phyloP scores from a whole-genome alignment of 2,329 filamentous ascomycete genomes.

The Epichloe aotearoae region DNA sequence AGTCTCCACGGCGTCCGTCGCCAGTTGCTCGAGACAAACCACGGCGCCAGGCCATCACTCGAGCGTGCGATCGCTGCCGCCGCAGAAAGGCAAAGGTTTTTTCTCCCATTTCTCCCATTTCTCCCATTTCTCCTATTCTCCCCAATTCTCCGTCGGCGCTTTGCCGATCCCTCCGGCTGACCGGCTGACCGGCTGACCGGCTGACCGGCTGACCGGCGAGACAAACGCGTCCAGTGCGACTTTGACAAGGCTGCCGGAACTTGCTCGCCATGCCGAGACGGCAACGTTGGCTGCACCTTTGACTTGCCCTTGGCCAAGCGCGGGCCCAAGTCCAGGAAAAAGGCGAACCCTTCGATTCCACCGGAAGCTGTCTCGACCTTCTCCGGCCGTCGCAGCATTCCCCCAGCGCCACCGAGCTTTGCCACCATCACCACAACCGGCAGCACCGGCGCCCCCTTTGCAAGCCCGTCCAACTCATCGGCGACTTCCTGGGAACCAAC shows the following conservation, averaged over 20 bases:
- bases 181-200: not conserved
- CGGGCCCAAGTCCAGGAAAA: constrained; percentile 23
- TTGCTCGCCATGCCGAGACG: constrained; percentile 21
- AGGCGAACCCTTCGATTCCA: constrained; percentile 7
- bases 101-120: not conserved
- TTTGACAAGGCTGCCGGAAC: constrained; percentile 10
- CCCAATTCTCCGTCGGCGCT: constrained; percentile 8
- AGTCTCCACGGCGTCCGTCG: constrained; percentile 9
- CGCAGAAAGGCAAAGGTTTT: constrained; percentile 23
- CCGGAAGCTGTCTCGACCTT: constrained; percentile 6
- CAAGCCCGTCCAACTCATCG: constrained; percentile 9
- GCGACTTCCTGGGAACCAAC: constrained; percentile 12
- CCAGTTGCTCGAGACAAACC: constrained; percentile 5
- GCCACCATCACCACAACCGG: not conserved
- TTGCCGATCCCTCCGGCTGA: not conserved
- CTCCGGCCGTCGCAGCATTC: constrained; percentile 3
- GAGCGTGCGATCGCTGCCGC: constrained; percentile 24
- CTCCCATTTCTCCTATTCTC: not conserved
- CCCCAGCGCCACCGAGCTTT: not conserved
- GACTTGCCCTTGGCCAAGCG: constrained; percentile 24
- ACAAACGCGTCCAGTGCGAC: constrained; percentile 14
- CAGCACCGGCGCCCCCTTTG: constrained; percentile 4
- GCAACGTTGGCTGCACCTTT: constrained; percentile 22
- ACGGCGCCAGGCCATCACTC: constrained; percentile 11
- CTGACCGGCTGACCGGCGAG: not conserved